Base-by-base conservation (phyloP, 139 green algal genomes). In the Tetradesmus obliquus region DNA sequence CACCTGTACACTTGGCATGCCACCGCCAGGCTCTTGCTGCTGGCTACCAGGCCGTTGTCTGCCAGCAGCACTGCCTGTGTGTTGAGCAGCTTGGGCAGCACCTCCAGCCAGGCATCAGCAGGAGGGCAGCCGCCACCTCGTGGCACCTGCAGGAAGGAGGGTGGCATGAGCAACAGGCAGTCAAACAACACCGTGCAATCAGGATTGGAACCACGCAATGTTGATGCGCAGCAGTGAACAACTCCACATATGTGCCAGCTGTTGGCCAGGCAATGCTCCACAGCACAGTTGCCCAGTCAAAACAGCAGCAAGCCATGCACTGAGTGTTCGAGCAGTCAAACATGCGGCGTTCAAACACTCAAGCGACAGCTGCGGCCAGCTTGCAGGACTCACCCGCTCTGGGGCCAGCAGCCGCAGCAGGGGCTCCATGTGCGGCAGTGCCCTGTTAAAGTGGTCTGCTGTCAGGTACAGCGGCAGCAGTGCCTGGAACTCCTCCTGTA, bases 81-180 rank as follows among this genome's bases (percentile, higher is more conserved):
- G 92, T 94, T 93, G 60, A 94, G 74, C 60, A 89, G 45, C 13
- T 90, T 93, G 88, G 84, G 79, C 76, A 92, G 60, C 22, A 92
- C 92, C 6, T 90, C 32, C 60, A 94, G 92, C 92, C 92, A 94
- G 2, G 22, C 12, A 6, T 89, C 84, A 7, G 92, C 19, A 20
- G 88, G 53, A 57, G 74, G 74, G 74, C 17, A 45, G 54, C 88
- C 53, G 1, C 74, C 88, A 32, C 88, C 88, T 5, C 10, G 22
- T 0, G 57, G n/a, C 20, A 88, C 55, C 12, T 76, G 57, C 83
- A 6, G 17, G 66, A 66, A 66, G n/a, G n/a, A n/a, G n/a, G n/a
- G 8, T 2, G 0, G 8, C 8, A 76, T 66, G 57, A 66, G 57
- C 1, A 66, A 2, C 57, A 66, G 57, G 6, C 57, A 2, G 57